Percentiles rank a stretch among this genome's conserved stretches.
Evolutionary conservation across 2,329 filamentous ascomycete genomes (phyloP).

Genomic region (Colletotrichum tanaceti): DNA sequence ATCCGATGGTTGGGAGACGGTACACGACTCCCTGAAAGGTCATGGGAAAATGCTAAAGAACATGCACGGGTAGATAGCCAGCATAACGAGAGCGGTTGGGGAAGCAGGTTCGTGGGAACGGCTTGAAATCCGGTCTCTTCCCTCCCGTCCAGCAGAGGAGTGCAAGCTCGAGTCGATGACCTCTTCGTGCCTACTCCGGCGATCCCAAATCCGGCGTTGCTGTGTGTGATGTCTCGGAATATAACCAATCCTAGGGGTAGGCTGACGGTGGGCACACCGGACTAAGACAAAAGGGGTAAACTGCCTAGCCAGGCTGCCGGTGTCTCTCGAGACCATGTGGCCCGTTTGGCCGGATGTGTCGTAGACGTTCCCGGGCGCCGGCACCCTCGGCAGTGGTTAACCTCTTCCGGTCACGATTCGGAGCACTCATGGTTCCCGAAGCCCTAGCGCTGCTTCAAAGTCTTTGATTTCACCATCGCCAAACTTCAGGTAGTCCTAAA

Average conservation of each 20-base stretch:
- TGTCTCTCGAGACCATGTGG: conserved; percentile 30
- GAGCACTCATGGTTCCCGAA: conserved; percentile 19
- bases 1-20: neutral
- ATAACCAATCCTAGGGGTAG: neutral
- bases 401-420: conserved; percentile 32
- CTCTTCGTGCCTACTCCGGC: conserved; percentile 1
- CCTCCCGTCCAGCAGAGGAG: neutral
- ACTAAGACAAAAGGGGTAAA: neutral
- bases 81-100: neutral
- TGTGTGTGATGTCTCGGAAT: conserved; percentile 25
- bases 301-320: neutral
- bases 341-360: conserved; percentile 27
- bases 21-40: conserved; percentile 25
- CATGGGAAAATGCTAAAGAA: neutral
- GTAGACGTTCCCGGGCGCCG: conserved; percentile 15
- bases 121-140: neutral
- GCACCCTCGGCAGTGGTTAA: conserved; percentile 7
- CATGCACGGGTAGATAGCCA: no score
- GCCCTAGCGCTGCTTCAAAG: conserved; percentile 13
- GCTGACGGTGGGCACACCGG: neutral
- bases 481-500: conserved; percentile 15
- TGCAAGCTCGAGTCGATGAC: neutral
- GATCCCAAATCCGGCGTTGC: conserved; percentile 34
- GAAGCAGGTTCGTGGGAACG: conserved; percentile 1
- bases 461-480: conserved; percentile 21